Base-by-base conservation (phyloP, 2,329 filamentous ascomycete species). In the Fusarium acutatum region DNA sequence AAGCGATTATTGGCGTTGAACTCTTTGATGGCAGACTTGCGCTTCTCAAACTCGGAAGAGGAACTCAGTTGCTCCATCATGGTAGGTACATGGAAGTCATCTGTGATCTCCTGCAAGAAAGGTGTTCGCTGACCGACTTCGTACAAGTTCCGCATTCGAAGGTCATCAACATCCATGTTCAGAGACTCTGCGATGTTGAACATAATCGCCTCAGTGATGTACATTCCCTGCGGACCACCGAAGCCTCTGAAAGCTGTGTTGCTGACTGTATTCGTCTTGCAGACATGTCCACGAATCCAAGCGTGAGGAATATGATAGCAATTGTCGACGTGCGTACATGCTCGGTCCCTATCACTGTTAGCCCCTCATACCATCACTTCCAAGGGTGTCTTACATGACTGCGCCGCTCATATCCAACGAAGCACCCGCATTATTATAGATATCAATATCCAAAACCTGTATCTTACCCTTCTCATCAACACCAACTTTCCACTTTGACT, bases 281-380 rank as follows among this genome's bases (percentile, higher is more conserved):
- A 60, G 2, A 60, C 58, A 4, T 60, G 46, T 1, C 58, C 58
- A 0, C 58, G 46, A 0, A 60, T 20, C 58, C 58, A 60, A 1
- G 28, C 58, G 6, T 60, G 8, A 6, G 58, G 58, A 14, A 60
- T 54, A 0, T 60, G n/a, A 26, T 60, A 60, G 46, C 58, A 60
- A 18, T 60, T 60, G 10, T 60, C 58, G 11, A 60, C 46, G 22
- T 60, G 58, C 0, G 58, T 60, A n/a, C 58, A 60, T 28, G 58
- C 47, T 12, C 58, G 58, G 58, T 60, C 58, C 58, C 58, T 60
- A 10, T 20, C 4, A 18, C 0, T 5, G n/a, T 60, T 40, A 60
- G 35, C 14, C 4, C 1, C 18, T 22, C 24, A 9, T 0, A 12
- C 6, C 9, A 6, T 1, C 6, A 4, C 2, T 12, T 15, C 5